Evolutionary conservation across 257 asterid species (phyloP).

Genomic region (Solanum pimpinellifolium): DNA sequence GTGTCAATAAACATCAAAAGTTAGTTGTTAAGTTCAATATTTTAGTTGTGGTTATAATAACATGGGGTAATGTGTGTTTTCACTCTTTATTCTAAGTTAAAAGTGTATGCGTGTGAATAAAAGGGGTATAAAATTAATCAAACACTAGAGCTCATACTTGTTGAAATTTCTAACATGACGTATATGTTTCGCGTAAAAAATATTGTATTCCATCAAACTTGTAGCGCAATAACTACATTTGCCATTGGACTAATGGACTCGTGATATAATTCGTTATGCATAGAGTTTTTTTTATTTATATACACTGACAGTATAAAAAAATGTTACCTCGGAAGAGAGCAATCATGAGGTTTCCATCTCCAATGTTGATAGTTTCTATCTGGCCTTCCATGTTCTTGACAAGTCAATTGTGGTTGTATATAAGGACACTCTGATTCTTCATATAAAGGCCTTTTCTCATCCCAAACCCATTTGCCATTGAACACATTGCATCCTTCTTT

Average conservation of each 20-base stretch:
- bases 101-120: neutral
- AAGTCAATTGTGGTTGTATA: constrained; percentile 87
- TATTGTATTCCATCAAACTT: neutral
- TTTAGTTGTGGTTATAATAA: neutral
- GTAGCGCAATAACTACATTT: neutral
- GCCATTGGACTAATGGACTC: neutral
- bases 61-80: neutral
- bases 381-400: constrained; percentile 81
- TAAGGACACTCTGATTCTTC: constrained; percentile 85
- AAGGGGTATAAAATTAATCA: neutral
- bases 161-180: neutral
- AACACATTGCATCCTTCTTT: constrained; percentile 35
- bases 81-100: neutral
- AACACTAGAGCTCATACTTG: neutral
- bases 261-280: fast-evolving
- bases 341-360: constrained; percentile 93
- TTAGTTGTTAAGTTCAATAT: neutral
- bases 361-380: constrained; percentile 66
- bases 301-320: neutral
- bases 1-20: neutral
- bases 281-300: neutral
- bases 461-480: constrained; percentile 58
- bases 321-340: constrained; percentile 67
- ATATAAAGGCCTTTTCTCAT: constrained; percentile 56
- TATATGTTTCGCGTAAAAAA: neutral